Conservation (phyloP, 139 green algal species). For the Microglena sp. region DNA sequence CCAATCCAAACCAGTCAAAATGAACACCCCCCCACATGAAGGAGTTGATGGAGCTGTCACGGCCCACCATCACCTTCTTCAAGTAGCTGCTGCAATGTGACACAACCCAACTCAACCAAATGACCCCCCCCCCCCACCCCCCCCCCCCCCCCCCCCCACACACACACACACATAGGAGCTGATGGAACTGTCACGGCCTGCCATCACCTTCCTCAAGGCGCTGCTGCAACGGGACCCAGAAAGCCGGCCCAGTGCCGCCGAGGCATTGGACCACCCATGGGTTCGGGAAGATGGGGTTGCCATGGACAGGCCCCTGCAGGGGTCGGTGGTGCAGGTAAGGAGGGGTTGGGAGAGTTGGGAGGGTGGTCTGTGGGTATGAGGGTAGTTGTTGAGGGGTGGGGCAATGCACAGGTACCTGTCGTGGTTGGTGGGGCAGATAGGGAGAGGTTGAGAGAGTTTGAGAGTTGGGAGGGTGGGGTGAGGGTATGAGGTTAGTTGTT, state of each 20-base stretch:
- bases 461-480: too few relatives aligned
- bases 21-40: too few relatives aligned
- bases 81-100: slow-evolving; percentile 54
- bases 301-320: slow-evolving; percentile 30
- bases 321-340: slow-evolving; percentile 56
- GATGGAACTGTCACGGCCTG: slow-evolving; percentile 23
- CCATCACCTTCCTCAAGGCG: slow-evolving; percentile 32
- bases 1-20: too few relatives aligned
- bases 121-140: background rate
- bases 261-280: slow-evolving; percentile 62
- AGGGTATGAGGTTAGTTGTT: too few relatives aligned
- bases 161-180: slow-evolving; percentile 20
- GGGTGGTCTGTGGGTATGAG: background rate
- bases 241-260: slow-evolving; percentile 46
- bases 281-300: slow-evolving; percentile 30
- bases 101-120: slow-evolving; percentile 36
- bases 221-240: slow-evolving; percentile 60
- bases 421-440: too few relatives aligned
- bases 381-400: background rate
- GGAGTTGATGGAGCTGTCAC: too few relatives aligned
- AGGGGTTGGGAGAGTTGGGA: too few relatives aligned
- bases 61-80: slow-evolving; percentile 31
- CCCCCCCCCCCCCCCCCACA: too few relatives aligned
- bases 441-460: too few relatives aligned
- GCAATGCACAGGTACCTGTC: background rate